Base-by-base conservation (phyloP, 129 eudicot genomes). In the Centrapalus pauciflorus region DNA sequence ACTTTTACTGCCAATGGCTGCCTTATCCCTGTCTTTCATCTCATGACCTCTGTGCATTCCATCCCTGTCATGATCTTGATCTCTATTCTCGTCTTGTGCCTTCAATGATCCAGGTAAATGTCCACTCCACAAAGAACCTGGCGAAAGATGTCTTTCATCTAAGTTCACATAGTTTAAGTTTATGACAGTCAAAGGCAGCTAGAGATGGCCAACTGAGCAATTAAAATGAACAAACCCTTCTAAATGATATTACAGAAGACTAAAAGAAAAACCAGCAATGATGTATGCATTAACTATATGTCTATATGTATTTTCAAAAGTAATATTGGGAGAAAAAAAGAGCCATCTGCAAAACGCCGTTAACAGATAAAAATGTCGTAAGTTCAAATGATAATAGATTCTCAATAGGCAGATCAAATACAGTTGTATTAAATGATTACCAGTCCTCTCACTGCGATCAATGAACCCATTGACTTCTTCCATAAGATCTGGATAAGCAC, bases 401-500 rank as follows among this genome's bases (percentile, higher is more conserved):
- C 72, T 51, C 7, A 41, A 5, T 37, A 41, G 50, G 38, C 70
- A 73, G 61, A 51, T 50, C 14, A 45, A 68, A 34, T 38, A 41
- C 57, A 26, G 64, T 27, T 40, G 62, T 52, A 46, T 26, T 28
- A 13, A n/a, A 64, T 34, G 75, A 56, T 67, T 87, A 90, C 96
- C 94, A 11, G 11, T 77, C 73, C 71, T 92, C 80, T 92, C 96
- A 67, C 75, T 37, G 28, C 71, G 83, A 24, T 82, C 69, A 46
- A 85, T 68, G 70, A 88, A 85, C 61, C 79, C 87, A 64, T 73
- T 78, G 77, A 89, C 83, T 55, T 78, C 89, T 34, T 83, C 88
- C 85, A 79, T 83, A 29, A 88, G 83, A 55, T 85, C 94, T 58
- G 90, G 87, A 71, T 83, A 75, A 65, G 65, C 70, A 62, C 82